Evolutionary conservation across 768 basidiomycete species (phyloP), one percentile per base, ranked within the genome.

Genomic region (Phylloporus rhodoxanthus): DNA sequence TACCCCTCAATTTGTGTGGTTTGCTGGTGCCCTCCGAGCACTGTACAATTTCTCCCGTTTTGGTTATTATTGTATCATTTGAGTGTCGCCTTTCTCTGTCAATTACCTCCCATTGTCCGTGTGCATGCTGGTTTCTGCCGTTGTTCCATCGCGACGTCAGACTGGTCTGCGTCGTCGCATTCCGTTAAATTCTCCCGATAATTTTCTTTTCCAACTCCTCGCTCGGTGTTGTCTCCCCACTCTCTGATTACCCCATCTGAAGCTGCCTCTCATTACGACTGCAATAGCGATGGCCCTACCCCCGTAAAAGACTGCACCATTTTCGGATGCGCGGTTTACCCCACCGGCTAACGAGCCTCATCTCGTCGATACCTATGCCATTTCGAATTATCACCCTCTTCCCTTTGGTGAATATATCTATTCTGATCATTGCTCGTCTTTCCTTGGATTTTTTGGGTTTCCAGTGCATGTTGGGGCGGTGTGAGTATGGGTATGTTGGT

Each of bases 321-420:
- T 45, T 28, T 17, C n/a, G 28, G 21, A 48, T 51, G 63, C 53
- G 51, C 50, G 48, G 56, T 67, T 61, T 47, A 58, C 60, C 13
- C 36, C 48, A 56, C 65, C 54, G 63, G 61, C 40, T 45, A 69
- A 67, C 66, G 66, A 69, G 66, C 67, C 67, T 68, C 66, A 55
- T 54, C 65, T 67, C 66, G 66, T 67, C 50, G 53, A 67, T 67
- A 67, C 66, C 66, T 54, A 52, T 37, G 34, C 17, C 34, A 36
- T 36, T 36, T 36, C 19, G 34, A 36, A 36, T 36, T 36, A 19
- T 4, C n/a, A 36, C 34, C 34, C 34, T 36, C 10, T 36, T 19
- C n/a, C 8, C n/a, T 37, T 37, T 37, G 36, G 19, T 37, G 19
- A 19, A 10, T 17, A 34, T 3, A 34, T 17, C 2, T 34, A 34